These are phyloP conservation scores for Mallotus repandus DNA, from an alignment of 441 rosid species.

Conservation along the genomic window DNA sequence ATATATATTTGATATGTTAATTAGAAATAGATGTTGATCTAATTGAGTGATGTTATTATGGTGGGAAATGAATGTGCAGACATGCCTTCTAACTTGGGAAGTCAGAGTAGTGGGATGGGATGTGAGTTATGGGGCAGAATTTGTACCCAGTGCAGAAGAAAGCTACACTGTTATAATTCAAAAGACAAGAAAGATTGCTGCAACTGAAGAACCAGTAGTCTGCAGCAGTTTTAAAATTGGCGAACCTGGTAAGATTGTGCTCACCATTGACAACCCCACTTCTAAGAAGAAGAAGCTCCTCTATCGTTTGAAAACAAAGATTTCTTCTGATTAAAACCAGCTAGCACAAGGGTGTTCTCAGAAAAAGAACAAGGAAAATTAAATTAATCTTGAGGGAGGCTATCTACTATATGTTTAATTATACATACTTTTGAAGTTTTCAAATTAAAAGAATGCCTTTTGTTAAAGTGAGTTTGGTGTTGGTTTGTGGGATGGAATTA, in stretches of 20 bases:
- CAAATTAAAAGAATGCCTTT: neutral
- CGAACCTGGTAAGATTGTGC: constrained; percentile 76
- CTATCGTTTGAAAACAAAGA: constrained; percentile 71
- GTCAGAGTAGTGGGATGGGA: constrained; percentile 82
- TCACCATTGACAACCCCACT: constrained; percentile 71
- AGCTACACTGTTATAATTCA: constrained; percentile 72
- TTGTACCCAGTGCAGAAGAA: constrained; percentile 61
- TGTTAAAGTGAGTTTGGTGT: neutral
- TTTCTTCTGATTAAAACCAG: constrained; percentile 32
- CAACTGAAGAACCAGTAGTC: constrained; percentile 63
- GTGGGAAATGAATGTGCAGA: constrained; percentile 34
- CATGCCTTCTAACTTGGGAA: constrained; percentile 70
- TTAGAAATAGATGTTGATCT: neutral
- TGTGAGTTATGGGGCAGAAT: constrained; percentile 78
- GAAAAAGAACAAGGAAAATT: neutral
- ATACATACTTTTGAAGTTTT: neutral
- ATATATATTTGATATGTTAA: neutral
- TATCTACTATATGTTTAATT: neutral
- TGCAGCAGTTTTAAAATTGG: constrained; percentile 56
- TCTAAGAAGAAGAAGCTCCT: constrained; percentile 86
- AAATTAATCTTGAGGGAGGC: neutral
- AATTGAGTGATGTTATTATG: neutral
- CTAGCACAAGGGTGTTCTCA: neutral
- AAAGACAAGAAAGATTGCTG: constrained; percentile 57
- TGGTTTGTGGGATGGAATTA: constrained; percentile 11